These are phyloP conservation scores for Lecanoromycetidae sp. DNA, from an alignment of 2,329 filamentous ascomycete genomes.

Conservation along the genomic window DNA sequence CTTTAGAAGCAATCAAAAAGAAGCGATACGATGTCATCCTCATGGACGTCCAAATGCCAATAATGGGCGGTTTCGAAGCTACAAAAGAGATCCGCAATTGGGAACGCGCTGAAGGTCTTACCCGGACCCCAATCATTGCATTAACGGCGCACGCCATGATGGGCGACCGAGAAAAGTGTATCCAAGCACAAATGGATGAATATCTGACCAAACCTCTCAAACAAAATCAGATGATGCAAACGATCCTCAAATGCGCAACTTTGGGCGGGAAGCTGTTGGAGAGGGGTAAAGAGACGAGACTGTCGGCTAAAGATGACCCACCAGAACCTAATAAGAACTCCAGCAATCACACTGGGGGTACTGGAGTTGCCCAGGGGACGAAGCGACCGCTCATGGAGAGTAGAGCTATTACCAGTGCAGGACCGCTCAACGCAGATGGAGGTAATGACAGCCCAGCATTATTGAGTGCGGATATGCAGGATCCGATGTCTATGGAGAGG, in stretches of 20 bases:
- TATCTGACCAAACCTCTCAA: conserved; percentile 94
- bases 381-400: conserved; percentile 46
- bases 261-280: conserved; percentile 73
- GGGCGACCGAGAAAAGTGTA: conserved; percentile 94
- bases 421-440: conserved; percentile 47
- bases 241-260: conserved; percentile 91
- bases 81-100: conserved; percentile 95
- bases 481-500: conserved; percentile 42
- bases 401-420: conserved; percentile 58
- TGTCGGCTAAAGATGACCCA: conserved; percentile 16
- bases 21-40: conserved; percentile 92
- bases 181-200: conserved; percentile 98
- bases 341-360: conserved; percentile 6
- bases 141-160: conserved; percentile 97
- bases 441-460: conserved; percentile 9
- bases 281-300: conserved; percentile 41
- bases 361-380: conserved; percentile 23
- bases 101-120: conserved; percentile 66
- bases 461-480: conserved; percentile 28
- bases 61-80: conserved; percentile 97
- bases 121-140: conserved; percentile 88
- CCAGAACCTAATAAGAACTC: conserved; percentile 8
- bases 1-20: conserved; percentile 80
- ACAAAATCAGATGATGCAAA: conserved; percentile 95
- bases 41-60: conserved; percentile 99